These are phyloP conservation scores for Hibiscus syriacus DNA, from an alignment of 345 rosid genomes.

Conservation along the genomic window DNA sequence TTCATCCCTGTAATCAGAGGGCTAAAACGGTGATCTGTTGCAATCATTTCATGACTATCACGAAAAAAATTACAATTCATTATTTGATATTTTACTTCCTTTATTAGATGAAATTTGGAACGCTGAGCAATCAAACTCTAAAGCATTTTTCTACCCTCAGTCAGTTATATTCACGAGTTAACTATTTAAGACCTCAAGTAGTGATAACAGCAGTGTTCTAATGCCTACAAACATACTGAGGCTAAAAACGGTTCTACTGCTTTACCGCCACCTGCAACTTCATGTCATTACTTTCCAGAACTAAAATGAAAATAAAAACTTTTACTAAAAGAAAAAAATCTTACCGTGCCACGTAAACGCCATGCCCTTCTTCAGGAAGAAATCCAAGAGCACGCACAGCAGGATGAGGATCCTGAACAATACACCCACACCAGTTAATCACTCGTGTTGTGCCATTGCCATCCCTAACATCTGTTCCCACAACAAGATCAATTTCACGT, in stretches of 20 bases:
- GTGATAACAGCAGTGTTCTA: neutral
- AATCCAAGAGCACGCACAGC: conserved; percentile 99
- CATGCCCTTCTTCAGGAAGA: conserved; percentile 96
- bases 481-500: conserved; percentile 56
- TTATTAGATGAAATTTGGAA: neutral
- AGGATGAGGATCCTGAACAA: conserved; percentile 86
- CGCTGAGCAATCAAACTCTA: neutral
- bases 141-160: neutral
- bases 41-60: neutral
- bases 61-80: neutral
- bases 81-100: neutral
- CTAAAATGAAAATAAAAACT: neutral
- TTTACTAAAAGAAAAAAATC: neutral
- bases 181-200: neutral
- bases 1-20: too few species aligned
- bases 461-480: conserved; percentile 83
- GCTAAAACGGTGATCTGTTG: too few species aligned
- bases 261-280: neutral
- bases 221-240: neutral
- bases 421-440: conserved; percentile 90
- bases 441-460: conserved; percentile 80
- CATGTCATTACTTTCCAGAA: neutral
- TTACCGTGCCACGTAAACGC: conserved; percentile 84
- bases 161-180: neutral
- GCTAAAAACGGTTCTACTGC: neutral